Evolutionary conservation across 768 basidiomycete species (phyloP), one percentile per base, ranked within the genome.

Genomic region (Lactarius indigo): DNA sequence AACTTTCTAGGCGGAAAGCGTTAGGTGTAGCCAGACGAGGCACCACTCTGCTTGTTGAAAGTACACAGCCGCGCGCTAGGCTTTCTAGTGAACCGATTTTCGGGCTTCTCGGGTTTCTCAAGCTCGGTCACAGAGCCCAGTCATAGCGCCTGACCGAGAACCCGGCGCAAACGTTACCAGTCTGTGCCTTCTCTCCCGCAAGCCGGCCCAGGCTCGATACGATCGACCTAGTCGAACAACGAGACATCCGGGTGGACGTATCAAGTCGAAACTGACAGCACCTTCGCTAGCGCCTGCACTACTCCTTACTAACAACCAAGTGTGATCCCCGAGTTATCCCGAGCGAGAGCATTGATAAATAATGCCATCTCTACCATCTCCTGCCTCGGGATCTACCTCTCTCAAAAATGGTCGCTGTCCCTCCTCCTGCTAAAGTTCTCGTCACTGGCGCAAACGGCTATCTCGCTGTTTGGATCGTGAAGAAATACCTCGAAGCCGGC

Each of bases 391-490:
- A 0, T 2, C 23, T 50, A 31, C 31, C 3, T 39, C 31, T 55
- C 26, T 47, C n/a, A 1, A 13, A 39, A 30, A 81, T 81, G 80
- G 76, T 79, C 52, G 74, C 77, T 20, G 68, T 80, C 15, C 61
- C 68, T 37, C 65, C 76, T 18, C 76, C 77, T 20, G 65, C 69
- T 18, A 81, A 78, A 50, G 74, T 86, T 33, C 82, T 87, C 39
- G 84, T 87, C 56, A 78, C 84, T 1, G 86, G 86, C 20, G 85
- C 85, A 15, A 86, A 84, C 69, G 85, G 86, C 30, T 88, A 79
- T 73, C 79, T 88, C 64, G 86, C 84, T 20, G 75, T 79, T 6
- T 88, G 87, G 85, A 78, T 89, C 58, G 83, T 85, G 20, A 77
- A 78, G 41, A 71, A 69, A 9, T 78, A 90, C 17, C 81, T 92